Evolutionary conservation across 75 land plant genomes (phyloP).

Genomic region (Larix kaempferi): DNA sequence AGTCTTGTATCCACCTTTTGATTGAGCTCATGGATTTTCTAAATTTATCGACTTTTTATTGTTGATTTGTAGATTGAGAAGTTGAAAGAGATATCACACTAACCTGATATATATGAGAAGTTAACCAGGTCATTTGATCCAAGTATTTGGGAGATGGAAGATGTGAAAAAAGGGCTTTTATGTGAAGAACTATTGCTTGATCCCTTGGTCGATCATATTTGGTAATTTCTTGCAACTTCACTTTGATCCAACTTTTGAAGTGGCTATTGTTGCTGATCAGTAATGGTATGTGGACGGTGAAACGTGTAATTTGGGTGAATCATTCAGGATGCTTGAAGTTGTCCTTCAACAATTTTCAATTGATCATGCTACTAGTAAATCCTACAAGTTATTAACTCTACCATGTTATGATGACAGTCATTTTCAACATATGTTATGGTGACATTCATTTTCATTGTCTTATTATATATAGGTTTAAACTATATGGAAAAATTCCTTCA

Average conservation of each 20-base stretch:
- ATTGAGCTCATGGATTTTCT: not conserved
- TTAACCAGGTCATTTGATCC: conserved; percentile 94
- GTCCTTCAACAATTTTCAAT: too few species aligned
- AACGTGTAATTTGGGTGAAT: too few species aligned
- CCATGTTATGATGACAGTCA: too few species aligned
- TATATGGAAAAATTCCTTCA: too few species aligned
- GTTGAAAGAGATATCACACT: conserved; percentile 76
- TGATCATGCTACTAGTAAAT: too few species aligned
- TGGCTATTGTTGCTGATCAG: not conserved
- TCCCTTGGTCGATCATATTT: not conserved
- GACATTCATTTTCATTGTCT: too few species aligned
- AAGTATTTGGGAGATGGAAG: conserved; percentile 94
- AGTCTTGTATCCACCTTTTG: not conserved
- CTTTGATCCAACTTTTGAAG: not conserved
- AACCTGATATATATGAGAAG: conserved; percentile 86
- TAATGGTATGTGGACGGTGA: too few species aligned
- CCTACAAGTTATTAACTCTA: too few species aligned
- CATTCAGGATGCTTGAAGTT: too few species aligned
- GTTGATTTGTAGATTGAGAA: conserved; percentile 48
- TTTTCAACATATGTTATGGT: too few species aligned
- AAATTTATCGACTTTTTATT: not conserved
- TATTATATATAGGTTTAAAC: too few species aligned
- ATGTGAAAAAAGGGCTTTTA: conserved; percentile 94
- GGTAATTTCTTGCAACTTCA: not conserved
- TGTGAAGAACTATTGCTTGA: conserved; percentile 63